Evolutionary conservation across 352 stramenopile species (phyloP).

Genomic region (Pythium angustatum): DNA sequence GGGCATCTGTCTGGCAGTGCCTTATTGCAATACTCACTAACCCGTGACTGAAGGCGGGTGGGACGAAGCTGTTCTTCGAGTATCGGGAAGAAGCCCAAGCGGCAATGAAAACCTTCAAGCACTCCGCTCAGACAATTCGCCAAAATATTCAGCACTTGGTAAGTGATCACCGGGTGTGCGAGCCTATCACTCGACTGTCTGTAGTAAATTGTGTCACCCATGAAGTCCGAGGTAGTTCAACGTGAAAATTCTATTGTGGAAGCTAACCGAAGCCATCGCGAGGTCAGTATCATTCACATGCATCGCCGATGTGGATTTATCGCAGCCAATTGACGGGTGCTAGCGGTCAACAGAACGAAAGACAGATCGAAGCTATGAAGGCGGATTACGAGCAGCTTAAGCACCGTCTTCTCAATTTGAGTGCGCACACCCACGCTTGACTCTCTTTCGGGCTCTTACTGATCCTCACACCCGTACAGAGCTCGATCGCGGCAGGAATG

Average conservation of each 20-base stretch:
- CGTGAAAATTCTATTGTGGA: slow-evolving; percentile 12
- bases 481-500: background rate
- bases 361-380: slow-evolving; percentile 1
- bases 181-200: background rate
- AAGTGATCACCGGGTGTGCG: background rate
- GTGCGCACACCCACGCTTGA: background rate
- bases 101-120: slow-evolving; percentile 26
- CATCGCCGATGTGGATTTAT: too few species aligned
- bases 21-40: background rate
- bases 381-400: background rate
- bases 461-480: background rate
- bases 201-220: too few species aligned
- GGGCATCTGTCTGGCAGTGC: background rate
- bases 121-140: slow-evolving; percentile 16
- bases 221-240: slow-evolving; percentile 16
- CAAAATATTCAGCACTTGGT: slow-evolving; percentile 29
- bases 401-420: background rate
- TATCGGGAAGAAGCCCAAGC: slow-evolving; percentile 35
- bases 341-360: slow-evolving; percentile 3
- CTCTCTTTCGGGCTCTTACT: too few species aligned
- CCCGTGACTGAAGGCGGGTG: slow-evolving; percentile 22
- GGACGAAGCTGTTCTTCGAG: slow-evolving; percentile 45
- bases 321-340: background rate
- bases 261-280: slow-evolving; percentile 6
- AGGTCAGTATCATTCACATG: too few species aligned